Evolutionary conservation across 352 stramenopile species (phyloP).

Genomic region (Pythium coloratum): DNA sequence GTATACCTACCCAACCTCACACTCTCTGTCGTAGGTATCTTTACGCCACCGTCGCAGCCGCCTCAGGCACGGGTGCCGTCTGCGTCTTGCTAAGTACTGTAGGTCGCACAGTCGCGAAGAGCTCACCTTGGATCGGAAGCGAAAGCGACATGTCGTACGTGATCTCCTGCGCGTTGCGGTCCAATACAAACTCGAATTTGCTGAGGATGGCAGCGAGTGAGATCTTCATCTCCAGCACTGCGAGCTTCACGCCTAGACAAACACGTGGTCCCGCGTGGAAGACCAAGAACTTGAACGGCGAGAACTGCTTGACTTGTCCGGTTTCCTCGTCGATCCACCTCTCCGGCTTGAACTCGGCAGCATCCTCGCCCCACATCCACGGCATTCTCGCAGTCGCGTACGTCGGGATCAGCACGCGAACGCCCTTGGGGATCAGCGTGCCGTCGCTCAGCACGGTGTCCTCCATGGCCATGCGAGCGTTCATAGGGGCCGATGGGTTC

Average conservation of each 20-base stretch:
- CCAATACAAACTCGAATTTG: conserved; percentile 47
- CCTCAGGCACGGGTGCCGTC: neutral
- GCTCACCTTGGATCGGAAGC: conserved; percentile 42
- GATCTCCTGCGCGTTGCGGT: conserved; percentile 41
- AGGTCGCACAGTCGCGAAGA: conserved; percentile 7
- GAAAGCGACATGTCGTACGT: conserved; percentile 48
- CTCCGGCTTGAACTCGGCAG: conserved; percentile 60
- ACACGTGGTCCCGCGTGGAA: conserved; percentile 67
- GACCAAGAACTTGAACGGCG: conserved; percentile 61
- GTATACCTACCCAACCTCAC: neutral
- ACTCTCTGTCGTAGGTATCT: neutral
- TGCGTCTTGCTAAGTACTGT: conserved; percentile 2
- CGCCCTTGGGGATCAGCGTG: conserved; percentile 57
- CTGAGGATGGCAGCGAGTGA: conserved; percentile 51
- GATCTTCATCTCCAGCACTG: conserved; percentile 65
- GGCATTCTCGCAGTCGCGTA: conserved; percentile 61
- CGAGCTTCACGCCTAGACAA: conserved; percentile 73
- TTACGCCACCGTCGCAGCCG: conserved; percentile 13
- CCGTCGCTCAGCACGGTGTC: conserved; percentile 70
- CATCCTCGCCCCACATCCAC: conserved; percentile 66
- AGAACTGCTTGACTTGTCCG: conserved; percentile 44
- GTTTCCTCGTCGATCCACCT: conserved; percentile 55
- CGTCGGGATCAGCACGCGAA: conserved; percentile 54
- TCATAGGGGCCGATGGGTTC: conserved; percentile 61
- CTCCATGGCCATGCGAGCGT: conserved; percentile 43